These are phyloP conservation scores for Fonsecaea monophora DNA, from an alignment of 2,329 filamentous ascomycete species.

Conservation along the genomic window DNA sequence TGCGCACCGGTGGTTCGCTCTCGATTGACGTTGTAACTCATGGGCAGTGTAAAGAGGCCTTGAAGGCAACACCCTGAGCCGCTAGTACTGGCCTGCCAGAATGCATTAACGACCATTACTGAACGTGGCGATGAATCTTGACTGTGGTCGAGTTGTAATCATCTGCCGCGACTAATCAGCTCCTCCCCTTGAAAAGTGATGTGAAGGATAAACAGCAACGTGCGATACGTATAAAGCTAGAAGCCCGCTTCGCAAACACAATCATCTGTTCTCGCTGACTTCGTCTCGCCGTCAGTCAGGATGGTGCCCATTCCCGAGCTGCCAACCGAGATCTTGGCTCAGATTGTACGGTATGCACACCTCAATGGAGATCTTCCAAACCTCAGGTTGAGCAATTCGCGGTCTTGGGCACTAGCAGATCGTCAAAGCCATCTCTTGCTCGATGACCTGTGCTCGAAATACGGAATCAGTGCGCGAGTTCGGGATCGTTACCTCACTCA, in stretches of 20 bases:
- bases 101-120: conserved; percentile 12
- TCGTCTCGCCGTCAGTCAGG: background rate
- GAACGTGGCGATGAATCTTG: background rate
- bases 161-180: conserved; percentile 1
- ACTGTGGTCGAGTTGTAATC: conserved; percentile 11
- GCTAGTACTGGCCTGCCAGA: background rate
- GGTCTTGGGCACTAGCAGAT: background rate
- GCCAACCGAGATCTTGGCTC: conserved; percentile 24
- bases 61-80: background rate
- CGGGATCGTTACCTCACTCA: conserved; percentile 11
- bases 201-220: background rate
- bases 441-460: conserved; percentile 10
- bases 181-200: background rate
- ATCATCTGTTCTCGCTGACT: background rate
- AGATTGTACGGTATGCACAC: conserved; percentile 23
- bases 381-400: conserved; percentile 16
- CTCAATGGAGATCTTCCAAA: conserved; percentile 25
- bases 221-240: background rate
- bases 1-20: background rate
- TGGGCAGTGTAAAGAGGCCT: background rate
- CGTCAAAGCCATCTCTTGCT: conserved; percentile 11
- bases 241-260: background rate
- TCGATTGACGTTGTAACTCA: background rate
- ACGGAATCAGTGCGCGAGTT: conserved; percentile 17
- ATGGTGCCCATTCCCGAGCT: conserved; percentile 20